Evolutionary conservation across 768 basidiomycete genomes (phyloP), one percentile per base, ranked within the genome.

Genomic region (Collybiopsis confluens): DNA sequence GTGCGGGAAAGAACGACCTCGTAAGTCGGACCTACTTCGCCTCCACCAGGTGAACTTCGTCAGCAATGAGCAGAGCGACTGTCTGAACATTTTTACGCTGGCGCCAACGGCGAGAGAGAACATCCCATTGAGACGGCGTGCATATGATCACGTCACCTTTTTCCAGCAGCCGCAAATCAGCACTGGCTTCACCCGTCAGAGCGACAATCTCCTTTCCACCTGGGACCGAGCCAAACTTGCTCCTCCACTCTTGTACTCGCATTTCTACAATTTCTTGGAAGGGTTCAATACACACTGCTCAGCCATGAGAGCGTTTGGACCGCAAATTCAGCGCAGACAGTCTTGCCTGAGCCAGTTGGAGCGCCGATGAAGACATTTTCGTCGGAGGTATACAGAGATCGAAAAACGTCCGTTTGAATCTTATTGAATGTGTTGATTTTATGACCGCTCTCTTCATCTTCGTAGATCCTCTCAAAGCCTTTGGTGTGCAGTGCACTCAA

Each of bases 321-420:
- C 97, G 97, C 97, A 56, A 98, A 96, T 67, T 99, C 97, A 0
- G 95, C 97, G 59, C 93, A 96, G 38, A 98, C 88, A 0, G 96
- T 98, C 78, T 99, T 98, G 11, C 97, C 96, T 47, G 90, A 92
- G 21, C 97, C 96, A 0, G 97, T 94, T 0, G 97, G 96, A 0
- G 96, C 97, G 18, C 94, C 95, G 54, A 99, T 85, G 64, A 98
- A 95, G 40, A 96, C 88, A 61, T 96, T 98, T 64, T 98, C 97
- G 62, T 98, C 95, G 0, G 92, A 86, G 0, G 91, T 93, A 67
- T 98, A 99, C 0, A 99, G 77, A 0, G 96, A 95, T 62, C 97
- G 94, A 86, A 99, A 98, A 42, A 97, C 95, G 69, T 98, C 97
- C 0, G 93, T 98, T 66, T 98, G 97, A 57, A 98, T 98, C 70